phyloP scores from a whole-genome alignment of 1,284 basidiomycete species.

The Irpex sp. region DNA sequence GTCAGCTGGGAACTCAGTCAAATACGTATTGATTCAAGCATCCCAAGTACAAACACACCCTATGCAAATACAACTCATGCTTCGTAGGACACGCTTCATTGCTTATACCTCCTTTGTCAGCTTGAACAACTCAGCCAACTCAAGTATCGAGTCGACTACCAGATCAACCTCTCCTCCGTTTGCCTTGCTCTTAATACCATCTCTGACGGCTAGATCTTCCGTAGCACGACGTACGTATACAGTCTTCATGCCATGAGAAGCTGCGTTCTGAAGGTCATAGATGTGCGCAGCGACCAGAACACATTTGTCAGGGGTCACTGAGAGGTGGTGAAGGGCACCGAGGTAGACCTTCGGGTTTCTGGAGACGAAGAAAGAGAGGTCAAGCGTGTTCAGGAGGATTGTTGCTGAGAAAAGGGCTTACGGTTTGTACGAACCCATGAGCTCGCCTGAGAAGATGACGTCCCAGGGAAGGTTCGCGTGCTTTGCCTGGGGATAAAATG shows the following conservation, averaged over 20 bases:
- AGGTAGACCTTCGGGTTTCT: conserved; percentile 54
- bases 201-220: conserved; percentile 34
- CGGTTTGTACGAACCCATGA: conserved; percentile 64
- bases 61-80: too few species aligned
- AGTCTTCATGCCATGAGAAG: conserved; percentile 49
- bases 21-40: too few species aligned
- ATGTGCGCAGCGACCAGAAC: conserved; percentile 67
- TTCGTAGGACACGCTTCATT: too few species aligned
- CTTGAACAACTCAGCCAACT: conserved; percentile 18
- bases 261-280: conserved; percentile 53
- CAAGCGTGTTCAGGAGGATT: too few species aligned
- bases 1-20: too few species aligned
- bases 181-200: conserved; percentile 19
- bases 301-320: conserved; percentile 37
- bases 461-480: conserved; percentile 61
- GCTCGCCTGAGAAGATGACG: conserved; percentile 52
- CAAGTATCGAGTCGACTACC: conserved; percentile 25
- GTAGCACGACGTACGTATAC: conserved; percentile 49
- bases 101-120: too few species aligned
- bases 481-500: too few species aligned
- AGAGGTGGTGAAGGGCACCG: conserved; percentile 45
- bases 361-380: neutral
- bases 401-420: too few species aligned
- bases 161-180: conserved; percentile 29
- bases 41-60: too few species aligned